Conservation (phyloP, 2,329 filamentous ascomycete genomes). For the Colletotrichum neosansevieriae region DNA sequence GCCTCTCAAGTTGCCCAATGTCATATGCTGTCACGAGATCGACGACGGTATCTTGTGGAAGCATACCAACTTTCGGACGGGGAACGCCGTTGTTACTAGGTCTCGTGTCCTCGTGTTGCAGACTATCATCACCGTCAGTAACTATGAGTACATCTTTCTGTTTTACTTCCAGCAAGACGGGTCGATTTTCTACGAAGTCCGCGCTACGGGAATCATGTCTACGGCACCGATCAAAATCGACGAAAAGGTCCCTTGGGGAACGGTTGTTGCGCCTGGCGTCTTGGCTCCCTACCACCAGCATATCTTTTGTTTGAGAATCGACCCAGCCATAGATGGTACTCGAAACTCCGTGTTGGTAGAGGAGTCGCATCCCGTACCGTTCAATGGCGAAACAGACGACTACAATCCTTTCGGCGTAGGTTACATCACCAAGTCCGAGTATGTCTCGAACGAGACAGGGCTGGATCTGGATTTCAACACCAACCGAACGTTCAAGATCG, state of each 20-base stretch:
- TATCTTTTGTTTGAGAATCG: constrained; percentile 72
- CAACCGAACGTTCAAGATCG: constrained; percentile 62
- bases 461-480: constrained; percentile 63
- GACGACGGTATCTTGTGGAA: constrained; percentile 72
- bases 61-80: constrained; percentile 72
- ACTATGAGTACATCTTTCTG: constrained; percentile 70
- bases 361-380: constrained; percentile 57
- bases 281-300: constrained; percentile 67
- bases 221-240: constrained; percentile 64
- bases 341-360: constrained; percentile 63
- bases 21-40: constrained; percentile 56
- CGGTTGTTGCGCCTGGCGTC: constrained; percentile 72
- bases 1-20: constrained; percentile 49
- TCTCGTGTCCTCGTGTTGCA: constrained; percentile 72
- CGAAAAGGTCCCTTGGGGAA: constrained; percentile 67
- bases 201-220: constrained; percentile 58
- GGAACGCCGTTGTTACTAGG: constrained; percentile 52
- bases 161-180: constrained; percentile 66
- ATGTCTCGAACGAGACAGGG: constrained; percentile 57
- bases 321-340: constrained; percentile 69
- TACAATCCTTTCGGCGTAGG: constrained; percentile 66
- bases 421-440: constrained; percentile 55
- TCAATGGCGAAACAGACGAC: constrained; percentile 41
- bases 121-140: constrained; percentile 74
- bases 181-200: constrained; percentile 50